Percentiles rank a stretch among this genome's conserved stretches.
Evolutionary conservation across 176 grass and related monocot species (phyloP).

Genomic region (Oryza brachyantha): DNA sequence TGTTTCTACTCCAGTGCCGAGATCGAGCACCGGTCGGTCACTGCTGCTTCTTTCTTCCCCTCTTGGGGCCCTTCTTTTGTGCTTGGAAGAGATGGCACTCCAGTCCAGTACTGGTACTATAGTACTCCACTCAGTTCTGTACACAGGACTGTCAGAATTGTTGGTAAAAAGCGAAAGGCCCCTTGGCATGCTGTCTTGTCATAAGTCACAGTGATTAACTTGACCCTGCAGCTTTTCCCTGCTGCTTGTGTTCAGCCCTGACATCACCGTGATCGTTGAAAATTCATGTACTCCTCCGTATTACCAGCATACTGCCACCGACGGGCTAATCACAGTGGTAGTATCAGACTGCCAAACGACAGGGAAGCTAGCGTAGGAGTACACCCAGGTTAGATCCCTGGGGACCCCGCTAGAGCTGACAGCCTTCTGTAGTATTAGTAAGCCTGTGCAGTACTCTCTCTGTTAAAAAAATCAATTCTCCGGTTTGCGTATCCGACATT

Average conservation of each 20-base stretch:
- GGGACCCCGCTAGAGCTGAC: neutral
- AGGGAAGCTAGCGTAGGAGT: neutral
- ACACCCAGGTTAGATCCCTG: conserved; percentile 5
- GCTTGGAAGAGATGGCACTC: neutral
- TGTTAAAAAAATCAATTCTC: too few relatives aligned
- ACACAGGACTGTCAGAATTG: neutral
- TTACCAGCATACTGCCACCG: neutral
- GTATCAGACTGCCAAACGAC: neutral
- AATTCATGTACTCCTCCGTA: neutral
- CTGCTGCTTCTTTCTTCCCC: neutral
- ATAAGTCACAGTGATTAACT: neutral
- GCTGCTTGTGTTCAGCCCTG: neutral
- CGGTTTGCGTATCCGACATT: too few relatives aligned
- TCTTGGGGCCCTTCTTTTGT: neutral
- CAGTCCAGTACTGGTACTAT: too few relatives aligned
- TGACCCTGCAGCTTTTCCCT: conserved; percentile 19
- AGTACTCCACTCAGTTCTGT: neutral
- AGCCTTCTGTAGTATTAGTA: neutral
- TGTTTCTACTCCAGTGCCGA: neutral
- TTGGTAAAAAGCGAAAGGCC: conserved; percentile 7
- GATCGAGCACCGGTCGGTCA: neutral
- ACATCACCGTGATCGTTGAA: neutral
- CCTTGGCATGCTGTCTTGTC: conserved; percentile 16
- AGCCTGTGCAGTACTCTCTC: neutral
- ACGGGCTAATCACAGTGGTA: neutral